These are phyloP conservation scores for Cutaneotrichosporon sp. DNA, from an alignment of 1,284 basidiomycete genomes.

Conservation along the genomic window DNA sequence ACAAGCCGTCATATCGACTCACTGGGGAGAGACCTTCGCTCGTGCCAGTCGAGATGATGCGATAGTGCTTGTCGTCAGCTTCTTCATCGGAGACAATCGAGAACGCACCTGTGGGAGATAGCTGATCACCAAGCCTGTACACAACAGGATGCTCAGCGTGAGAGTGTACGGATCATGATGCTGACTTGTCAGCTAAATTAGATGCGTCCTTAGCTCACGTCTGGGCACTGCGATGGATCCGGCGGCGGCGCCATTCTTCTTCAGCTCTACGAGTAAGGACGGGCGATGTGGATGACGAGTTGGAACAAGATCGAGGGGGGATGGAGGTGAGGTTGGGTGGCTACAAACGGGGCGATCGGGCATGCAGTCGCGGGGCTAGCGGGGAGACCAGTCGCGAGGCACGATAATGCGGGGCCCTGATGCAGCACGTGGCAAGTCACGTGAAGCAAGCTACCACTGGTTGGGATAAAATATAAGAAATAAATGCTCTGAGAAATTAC, in stretches of 20 bases:
- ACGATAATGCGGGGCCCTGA: no score
- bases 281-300: no score
- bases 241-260: constrained; percentile 5
- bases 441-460: no score
- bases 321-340: no score
- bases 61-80: constrained; percentile 20
- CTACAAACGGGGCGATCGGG: no score
- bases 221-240: constrained; percentile 10
- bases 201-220: constrained; percentile 12
- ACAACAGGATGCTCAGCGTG: constrained; percentile 67
- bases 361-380: no score
- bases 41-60: constrained; percentile 56
- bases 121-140: constrained; percentile 74
- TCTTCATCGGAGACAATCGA: background rate
- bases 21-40: constrained; percentile 81
- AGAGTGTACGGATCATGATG: constrained; percentile 50
- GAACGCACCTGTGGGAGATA: constrained; percentile 75
- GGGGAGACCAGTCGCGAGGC: no score
- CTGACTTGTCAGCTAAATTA: constrained; percentile 8
- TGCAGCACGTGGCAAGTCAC: no score
- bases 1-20: constrained; percentile 4
- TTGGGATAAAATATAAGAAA: no score
- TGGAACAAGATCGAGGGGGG: no score
- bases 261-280: no score
- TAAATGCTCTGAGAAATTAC: no score